Evolutionary conservation across 805 yeast genomes (phyloP).

Genomic region (Spathaspora girioi): DNA sequence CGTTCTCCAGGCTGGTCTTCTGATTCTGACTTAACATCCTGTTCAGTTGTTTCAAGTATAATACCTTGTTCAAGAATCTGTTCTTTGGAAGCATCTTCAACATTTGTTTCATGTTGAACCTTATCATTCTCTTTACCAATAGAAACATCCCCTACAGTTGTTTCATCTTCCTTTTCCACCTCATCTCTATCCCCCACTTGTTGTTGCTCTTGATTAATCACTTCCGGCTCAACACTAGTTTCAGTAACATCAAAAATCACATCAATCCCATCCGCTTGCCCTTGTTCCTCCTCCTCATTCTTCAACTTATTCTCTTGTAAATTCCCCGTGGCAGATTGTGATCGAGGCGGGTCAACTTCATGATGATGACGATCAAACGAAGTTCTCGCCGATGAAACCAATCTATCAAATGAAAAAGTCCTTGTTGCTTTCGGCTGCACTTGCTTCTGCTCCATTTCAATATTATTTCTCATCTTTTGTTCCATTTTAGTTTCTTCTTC

Average conservation of each 20-base stretch:
- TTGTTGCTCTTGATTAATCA: neutral
- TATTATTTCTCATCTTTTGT: constrained; percentile 39
- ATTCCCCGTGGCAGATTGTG: neutral
- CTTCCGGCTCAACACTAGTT: neutral
- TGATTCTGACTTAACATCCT: neutral
- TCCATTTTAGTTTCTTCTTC: constrained; percentile 49
- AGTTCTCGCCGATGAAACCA: constrained; percentile 1
- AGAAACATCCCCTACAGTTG: no score
- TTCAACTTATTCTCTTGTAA: neutral
- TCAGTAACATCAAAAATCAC: constrained; percentile 2
- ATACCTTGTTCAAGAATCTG: no score
- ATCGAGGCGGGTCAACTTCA: neutral
- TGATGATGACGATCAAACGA: neutral
- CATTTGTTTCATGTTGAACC: no score
- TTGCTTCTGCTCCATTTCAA: constrained; percentile 18
- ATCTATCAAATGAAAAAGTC: constrained; percentile 2
- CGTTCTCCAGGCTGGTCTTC: no score
- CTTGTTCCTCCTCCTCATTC: constrained; percentile 2
- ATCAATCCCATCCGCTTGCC: neutral
- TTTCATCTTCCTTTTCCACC: no score
- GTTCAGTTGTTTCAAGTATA: neutral
- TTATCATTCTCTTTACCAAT: no score
- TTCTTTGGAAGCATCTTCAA: no score
- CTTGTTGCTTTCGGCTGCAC: neutral
- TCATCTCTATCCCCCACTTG: neutral